phyloP scores from a whole-genome alignment of 208 protist species.

The Trypanosoma melophagium region DNA sequence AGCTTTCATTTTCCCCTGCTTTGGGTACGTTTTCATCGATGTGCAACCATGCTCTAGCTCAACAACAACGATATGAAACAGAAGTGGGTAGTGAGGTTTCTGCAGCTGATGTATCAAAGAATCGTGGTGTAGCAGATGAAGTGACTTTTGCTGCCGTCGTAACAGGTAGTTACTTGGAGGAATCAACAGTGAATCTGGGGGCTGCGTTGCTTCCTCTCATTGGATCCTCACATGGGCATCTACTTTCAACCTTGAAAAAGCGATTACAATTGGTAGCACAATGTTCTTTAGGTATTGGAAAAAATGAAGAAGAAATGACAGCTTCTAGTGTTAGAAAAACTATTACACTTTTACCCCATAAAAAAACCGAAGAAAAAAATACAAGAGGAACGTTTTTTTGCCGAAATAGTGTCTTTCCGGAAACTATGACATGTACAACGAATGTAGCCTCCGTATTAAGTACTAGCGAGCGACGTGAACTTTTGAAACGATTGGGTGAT shows the following conservation, averaged over 20 bases:
- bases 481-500: conserved; percentile 24
- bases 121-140: conserved; percentile 32
- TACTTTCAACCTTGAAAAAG: conserved; percentile 11
- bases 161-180: conserved; percentile 36
- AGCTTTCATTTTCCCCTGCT: conserved; percentile 21
- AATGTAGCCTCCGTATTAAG: conserved; percentile 12
- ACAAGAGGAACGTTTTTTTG: neutral
- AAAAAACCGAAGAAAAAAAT: neutral
- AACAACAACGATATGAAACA: conserved; percentile 25
- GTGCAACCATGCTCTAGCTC: conserved; percentile 39
- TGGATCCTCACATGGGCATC: neutral
- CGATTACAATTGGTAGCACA: conserved; percentile 5
- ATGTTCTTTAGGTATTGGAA: neutral
- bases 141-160: conserved; percentile 54
- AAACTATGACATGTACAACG: conserved; percentile 10
- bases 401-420: conserved; percentile 4
- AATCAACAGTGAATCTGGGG: conserved; percentile 36
- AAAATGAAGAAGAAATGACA: neutral
- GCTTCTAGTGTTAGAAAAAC: conserved; percentile 1
- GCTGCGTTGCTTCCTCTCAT: conserved; percentile 16
- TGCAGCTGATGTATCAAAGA: neutral
- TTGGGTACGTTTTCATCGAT: conserved; percentile 29
- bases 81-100: neutral
- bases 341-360: conserved; percentile 10
- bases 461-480: conserved; percentile 15